phyloP scores from a whole-genome alignment of 2,329 filamentous ascomycete species.

The Fusarium acutatum region DNA sequence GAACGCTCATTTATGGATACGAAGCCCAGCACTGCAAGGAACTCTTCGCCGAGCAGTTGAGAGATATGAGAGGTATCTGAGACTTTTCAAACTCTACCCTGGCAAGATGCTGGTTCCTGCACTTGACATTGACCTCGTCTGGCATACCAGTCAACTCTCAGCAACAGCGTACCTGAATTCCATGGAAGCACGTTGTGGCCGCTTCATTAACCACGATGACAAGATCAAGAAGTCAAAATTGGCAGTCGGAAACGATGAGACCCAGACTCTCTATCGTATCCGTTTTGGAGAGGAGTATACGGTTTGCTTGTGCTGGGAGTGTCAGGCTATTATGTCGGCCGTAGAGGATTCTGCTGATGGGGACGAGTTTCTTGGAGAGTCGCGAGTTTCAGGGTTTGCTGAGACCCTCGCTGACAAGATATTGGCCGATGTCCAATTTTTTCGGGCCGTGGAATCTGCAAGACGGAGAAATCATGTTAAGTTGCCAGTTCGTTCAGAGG shows the following conservation, averaged over 20 bases:
- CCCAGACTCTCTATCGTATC: constrained; percentile 22
- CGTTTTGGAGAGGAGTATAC: constrained; percentile 29
- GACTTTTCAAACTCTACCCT: constrained; percentile 48
- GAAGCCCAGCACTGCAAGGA: constrained; percentile 45
- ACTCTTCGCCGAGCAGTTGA: constrained; percentile 47
- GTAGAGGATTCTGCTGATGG: constrained; percentile 11
- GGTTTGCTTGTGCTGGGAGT: constrained; percentile 35
- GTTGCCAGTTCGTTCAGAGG: constrained; percentile 1
- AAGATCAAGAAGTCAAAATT: constrained; percentile 25
- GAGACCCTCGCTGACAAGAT: neutral
- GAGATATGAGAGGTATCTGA: constrained; percentile 50
- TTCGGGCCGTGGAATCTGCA: constrained; percentile 24
- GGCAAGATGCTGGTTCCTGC: constrained; percentile 48
- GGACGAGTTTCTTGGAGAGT: neutral
- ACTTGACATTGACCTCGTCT: constrained; percentile 52
- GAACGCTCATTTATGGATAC: constrained; percentile 49
- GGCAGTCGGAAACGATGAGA: constrained; percentile 14
- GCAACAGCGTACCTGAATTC: constrained; percentile 38
- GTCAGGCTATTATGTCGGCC: constrained; percentile 29
- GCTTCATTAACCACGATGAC: constrained; percentile 43
- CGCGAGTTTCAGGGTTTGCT: neutral
- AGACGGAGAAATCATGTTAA: constrained; percentile 22
- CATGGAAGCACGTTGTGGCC: constrained; percentile 22
- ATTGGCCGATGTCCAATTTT: constrained; percentile 7
- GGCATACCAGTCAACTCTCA: constrained; percentile 54